phyloP scores from a whole-genome alignment of 2,329 filamentous ascomycete genomes.

The Aspergillus sp. region DNA sequence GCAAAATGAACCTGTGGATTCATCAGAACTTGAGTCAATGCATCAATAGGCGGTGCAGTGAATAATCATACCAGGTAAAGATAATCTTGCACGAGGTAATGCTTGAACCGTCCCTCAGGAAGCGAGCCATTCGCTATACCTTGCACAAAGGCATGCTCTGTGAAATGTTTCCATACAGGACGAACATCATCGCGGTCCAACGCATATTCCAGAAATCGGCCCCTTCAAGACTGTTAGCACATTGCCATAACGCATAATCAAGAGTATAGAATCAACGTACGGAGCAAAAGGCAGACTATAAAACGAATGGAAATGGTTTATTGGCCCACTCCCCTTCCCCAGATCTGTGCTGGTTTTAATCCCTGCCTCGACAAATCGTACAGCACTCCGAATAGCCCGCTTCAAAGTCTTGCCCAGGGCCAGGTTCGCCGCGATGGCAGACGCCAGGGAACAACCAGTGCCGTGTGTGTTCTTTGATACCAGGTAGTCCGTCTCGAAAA shows the following conservation, averaged over 20 bases:
- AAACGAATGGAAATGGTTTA: slow-evolving; percentile 61
- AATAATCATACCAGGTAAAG: slow-evolving; percentile 62
- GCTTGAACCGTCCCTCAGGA: slow-evolving; percentile 70
- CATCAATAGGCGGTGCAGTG: background rate
- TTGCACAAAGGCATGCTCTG: slow-evolving; percentile 75
- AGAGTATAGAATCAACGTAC: slow-evolving; percentile 29
- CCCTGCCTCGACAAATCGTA: slow-evolving; percentile 55
- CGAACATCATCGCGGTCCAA: slow-evolving; percentile 69
- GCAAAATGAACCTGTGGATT: slow-evolving; percentile 68
- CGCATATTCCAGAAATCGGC: slow-evolving; percentile 76
- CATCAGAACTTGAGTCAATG: slow-evolving; percentile 2
- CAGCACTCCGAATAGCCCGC: slow-evolving; percentile 49
- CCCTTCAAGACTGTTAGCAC: slow-evolving; percentile 40
- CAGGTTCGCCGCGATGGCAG: slow-evolving; percentile 59
- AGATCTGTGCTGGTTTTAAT: slow-evolving; percentile 52
- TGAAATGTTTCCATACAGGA: slow-evolving; percentile 65
- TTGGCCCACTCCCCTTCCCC: slow-evolving; percentile 56
- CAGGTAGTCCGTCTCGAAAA: slow-evolving; percentile 65
- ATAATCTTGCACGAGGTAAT: slow-evolving; percentile 89
- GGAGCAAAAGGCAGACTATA: slow-evolving; percentile 54
- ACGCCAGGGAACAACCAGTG: slow-evolving; percentile 89
- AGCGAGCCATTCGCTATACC: slow-evolving; percentile 69
- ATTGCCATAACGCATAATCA: background rate
- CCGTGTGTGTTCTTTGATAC: slow-evolving; percentile 80
- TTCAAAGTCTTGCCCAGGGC: slow-evolving; percentile 44